Percentiles rank a stretch among this genome's conserved stretches.
Evolutionary conservation across 352 stramenopile species (phyloP).

Genomic region (Phytophthora foliorum): DNA sequence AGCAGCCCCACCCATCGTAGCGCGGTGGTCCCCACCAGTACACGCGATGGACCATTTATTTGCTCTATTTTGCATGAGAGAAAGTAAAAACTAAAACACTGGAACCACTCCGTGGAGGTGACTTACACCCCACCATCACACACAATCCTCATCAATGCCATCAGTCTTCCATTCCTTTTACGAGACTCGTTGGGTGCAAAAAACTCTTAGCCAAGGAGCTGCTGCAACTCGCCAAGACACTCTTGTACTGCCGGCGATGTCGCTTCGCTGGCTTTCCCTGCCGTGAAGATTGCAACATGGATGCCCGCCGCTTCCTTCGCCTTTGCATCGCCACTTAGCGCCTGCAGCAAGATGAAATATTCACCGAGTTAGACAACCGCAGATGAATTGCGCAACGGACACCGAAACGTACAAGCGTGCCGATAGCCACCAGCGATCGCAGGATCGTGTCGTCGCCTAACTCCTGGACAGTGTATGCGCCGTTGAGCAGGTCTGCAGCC

Average conservation of each 20-base stretch:
- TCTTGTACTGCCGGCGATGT: conserved; percentile 56
- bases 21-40: conserved; percentile 17
- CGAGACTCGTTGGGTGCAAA: not conserved
- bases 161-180: conserved; percentile 19
- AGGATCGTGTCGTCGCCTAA: conserved; percentile 85
- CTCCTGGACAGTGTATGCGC: conserved; percentile 59
- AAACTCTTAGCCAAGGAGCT: conserved; percentile 33
- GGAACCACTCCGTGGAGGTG: conserved; percentile 24
- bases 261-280: conserved; percentile 54
- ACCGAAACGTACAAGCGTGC: conserved; percentile 67
- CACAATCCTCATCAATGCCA: conserved; percentile 1
- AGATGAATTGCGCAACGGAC: not conserved
- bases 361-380: not conserved
- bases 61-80: conserved; percentile 41
- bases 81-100: conserved; percentile 41
- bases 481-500: conserved; percentile 62
- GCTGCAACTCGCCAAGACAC: conserved; percentile 67
- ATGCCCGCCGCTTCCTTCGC: conserved; percentile 59
- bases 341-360: conserved; percentile 33
- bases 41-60: conserved; percentile 43
- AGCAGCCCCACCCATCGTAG: conserved; percentile 24
- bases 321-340: conserved; percentile 46
- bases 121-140: conserved; percentile 22
- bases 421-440: conserved; percentile 71
- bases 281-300: conserved; percentile 64